Evolutionary conservation across 1,139 yeast genomes (phyloP).

Genomic region (Pichia sp.): DNA sequence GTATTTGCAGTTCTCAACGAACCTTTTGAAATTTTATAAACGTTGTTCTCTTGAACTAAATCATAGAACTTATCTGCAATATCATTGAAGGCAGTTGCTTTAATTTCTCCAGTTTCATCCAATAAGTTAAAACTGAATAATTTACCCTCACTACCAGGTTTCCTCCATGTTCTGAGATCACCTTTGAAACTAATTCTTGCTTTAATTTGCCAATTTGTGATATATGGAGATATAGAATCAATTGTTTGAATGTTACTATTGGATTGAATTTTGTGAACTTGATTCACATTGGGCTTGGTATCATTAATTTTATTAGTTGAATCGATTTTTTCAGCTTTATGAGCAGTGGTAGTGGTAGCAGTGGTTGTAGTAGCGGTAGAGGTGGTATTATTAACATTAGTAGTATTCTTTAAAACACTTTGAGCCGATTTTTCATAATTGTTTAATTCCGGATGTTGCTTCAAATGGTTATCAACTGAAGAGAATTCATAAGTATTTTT

Average conservation of each 20-base stretch:
- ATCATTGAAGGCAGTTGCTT: conserved; percentile 92
- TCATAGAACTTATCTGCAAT: conserved; percentile 74
- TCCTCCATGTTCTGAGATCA: conserved; percentile 83
- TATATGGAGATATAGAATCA: conserved; percentile 87
- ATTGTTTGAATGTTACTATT: conserved; percentile 39
- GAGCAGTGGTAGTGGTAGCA: background rate
- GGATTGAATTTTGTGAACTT: background rate
- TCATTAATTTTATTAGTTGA: background rate
- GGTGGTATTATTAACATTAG: background rate
- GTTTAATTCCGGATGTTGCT: conserved; percentile 19
- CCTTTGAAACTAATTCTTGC: conserved; percentile 87
- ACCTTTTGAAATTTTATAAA: conserved; percentile 77
- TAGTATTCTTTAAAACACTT: background rate
- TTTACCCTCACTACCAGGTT: conserved; percentile 83
- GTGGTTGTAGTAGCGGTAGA: background rate
- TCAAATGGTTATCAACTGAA: conserved; percentile 22
- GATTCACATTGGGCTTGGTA: background rate
- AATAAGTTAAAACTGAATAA: conserved; percentile 80
- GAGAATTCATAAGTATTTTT: conserved; percentile 10
- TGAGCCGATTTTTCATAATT: background rate
- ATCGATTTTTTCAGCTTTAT: no score
- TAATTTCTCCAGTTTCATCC: conserved; percentile 93
- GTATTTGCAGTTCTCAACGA: conserved; percentile 80
- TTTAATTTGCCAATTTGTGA: conserved; percentile 83
- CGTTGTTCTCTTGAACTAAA: conserved; percentile 79